phyloP scores from a whole-genome alignment of 179 eudicot genomes.

The Drosera spatulata region DNA sequence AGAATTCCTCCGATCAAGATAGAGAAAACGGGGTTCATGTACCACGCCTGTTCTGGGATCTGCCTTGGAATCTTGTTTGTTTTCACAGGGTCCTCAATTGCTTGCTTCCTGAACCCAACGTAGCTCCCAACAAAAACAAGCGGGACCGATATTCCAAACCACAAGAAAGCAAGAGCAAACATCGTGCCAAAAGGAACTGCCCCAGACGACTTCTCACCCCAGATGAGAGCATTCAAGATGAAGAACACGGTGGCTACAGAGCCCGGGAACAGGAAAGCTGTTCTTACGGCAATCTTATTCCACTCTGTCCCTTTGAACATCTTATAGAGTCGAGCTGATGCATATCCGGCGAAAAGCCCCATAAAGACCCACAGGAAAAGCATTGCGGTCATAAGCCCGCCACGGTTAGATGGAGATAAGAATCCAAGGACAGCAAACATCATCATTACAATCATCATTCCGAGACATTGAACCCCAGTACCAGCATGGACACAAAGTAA shows the following conservation, averaged over 20 bases:
- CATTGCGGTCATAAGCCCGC: conserved; percentile 20
- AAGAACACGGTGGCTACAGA: conserved; percentile 10
- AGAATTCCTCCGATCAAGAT: conserved; percentile 15
- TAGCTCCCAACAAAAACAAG: conserved; percentile 15
- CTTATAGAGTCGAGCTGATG: conserved; percentile 15
- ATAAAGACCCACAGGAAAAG: conserved; percentile 18
- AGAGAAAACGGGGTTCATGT: conserved; percentile 11
- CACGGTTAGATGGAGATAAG: conserved; percentile 19
- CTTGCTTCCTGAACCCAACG: conserved; percentile 14
- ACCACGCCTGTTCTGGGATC: conserved; percentile 16
- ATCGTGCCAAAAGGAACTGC: conserved; percentile 19
- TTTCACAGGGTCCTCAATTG: conserved; percentile 14
- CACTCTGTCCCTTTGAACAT: conserved; percentile 19
- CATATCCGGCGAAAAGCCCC: conserved; percentile 18
- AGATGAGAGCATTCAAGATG: conserved; percentile 11
- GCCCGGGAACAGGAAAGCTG: conserved; percentile 17
- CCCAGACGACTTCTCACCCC: conserved; percentile 18
- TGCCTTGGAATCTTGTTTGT: conserved; percentile 16
- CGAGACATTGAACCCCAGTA: conserved; percentile 13
- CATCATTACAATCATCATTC: conserved; percentile 16
- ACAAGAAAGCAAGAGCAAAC: conserved; percentile 15
- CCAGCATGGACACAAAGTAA: conserved; percentile 14
- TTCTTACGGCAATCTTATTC: conserved; percentile 12
- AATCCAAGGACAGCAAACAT: conserved; percentile 17
- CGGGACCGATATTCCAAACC: conserved; percentile 22